These are phyloP conservation scores for Pseudomassariella vexata DNA, from an alignment of 2,329 filamentous ascomycete species.

Conservation along the genomic window DNA sequence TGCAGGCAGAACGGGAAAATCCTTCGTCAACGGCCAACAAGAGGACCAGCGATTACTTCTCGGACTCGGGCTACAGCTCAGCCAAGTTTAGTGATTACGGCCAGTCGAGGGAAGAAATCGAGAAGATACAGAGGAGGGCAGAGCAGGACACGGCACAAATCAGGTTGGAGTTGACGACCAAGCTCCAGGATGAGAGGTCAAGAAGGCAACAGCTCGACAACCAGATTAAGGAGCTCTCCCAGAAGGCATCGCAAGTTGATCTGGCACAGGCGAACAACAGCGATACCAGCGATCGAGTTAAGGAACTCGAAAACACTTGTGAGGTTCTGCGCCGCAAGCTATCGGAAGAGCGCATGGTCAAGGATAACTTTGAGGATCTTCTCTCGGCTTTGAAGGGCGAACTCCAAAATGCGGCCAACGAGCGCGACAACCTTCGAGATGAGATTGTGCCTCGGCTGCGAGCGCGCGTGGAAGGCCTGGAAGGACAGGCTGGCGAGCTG, in stretches of 20 bases:
- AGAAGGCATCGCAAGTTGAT: constrained; percentile 63
- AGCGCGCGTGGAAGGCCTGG: constrained; percentile 71
- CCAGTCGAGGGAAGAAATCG: constrained; percentile 64
- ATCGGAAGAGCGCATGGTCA: constrained; percentile 77
- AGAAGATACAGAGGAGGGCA: constrained; percentile 73
- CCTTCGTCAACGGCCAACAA: constrained; percentile 50
- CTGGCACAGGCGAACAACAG: constrained; percentile 48
- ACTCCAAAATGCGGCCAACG: constrained; percentile 74
- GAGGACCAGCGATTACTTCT: constrained; percentile 95
- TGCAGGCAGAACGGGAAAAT: constrained; percentile 71
- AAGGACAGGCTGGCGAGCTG: constrained; percentile 65
- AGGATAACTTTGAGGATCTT: constrained; percentile 91
- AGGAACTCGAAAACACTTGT: constrained; percentile 72
- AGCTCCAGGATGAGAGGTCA: constrained; percentile 79
- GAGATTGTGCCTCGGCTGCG: constrained; percentile 77
- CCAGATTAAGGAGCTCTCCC: constrained; percentile 78
- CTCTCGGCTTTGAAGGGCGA: constrained; percentile 78
- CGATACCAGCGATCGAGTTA: constrained; percentile 56
- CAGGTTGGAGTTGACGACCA: constrained; percentile 76
- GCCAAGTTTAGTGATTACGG: constrained; percentile 68
- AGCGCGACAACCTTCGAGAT: constrained; percentile 87
- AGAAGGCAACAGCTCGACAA: constrained; percentile 71
- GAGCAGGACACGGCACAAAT: constrained; percentile 90
- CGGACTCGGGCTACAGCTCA: constrained; percentile 87
- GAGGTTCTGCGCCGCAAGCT: constrained; percentile 80